Percentiles rank a stretch among this genome's conserved stretches.
These are phyloP conservation scores for Dendrobium officinale DNA, from an alignment of 106 monocot species.

Conservation along the genomic window DNA sequence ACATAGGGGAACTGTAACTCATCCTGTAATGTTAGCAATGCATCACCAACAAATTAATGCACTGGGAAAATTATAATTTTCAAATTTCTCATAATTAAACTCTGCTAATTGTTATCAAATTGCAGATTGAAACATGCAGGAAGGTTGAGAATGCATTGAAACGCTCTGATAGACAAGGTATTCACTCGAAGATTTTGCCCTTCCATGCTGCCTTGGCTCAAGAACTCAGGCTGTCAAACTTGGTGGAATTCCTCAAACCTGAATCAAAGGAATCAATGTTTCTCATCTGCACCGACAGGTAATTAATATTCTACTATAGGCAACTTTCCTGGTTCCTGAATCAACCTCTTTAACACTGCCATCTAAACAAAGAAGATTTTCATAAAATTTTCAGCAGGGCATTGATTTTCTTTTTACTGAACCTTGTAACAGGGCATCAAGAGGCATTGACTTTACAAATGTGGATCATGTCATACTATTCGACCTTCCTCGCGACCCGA, in stretches of 20 bases:
- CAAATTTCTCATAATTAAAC: not conserved
- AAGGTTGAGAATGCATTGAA: conserved; percentile 86
- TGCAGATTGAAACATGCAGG: conserved; percentile 98
- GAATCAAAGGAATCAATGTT: conserved; percentile 54
- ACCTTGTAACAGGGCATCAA: conserved; percentile 56
- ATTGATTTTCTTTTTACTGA: not conserved
- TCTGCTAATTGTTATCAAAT: not conserved
- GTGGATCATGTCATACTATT: conserved; percentile 90
- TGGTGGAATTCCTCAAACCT: conserved; percentile 73
- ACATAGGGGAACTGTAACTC: not conserved
- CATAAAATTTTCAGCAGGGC: not conserved
- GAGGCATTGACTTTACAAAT: conserved; percentile 74
- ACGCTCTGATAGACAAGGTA: conserved; percentile 65
- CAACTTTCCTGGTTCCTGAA: not conserved
- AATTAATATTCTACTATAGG: not conserved
- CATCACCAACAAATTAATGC: too few relatives aligned
- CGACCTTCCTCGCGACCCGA: conserved; percentile 91
- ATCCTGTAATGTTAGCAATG: too few relatives aligned
- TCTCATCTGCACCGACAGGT: conserved; percentile 96
- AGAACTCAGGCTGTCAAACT: conserved; percentile 59
- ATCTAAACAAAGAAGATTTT: not conserved
- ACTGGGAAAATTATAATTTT: not conserved
- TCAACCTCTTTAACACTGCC: not conserved
- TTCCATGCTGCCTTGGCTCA: conserved; percentile 89
- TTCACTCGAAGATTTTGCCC: conserved; percentile 53